Base-by-base conservation (phyloP, 352 stramenopile species). In the Globisporangium yorkense region DNA sequence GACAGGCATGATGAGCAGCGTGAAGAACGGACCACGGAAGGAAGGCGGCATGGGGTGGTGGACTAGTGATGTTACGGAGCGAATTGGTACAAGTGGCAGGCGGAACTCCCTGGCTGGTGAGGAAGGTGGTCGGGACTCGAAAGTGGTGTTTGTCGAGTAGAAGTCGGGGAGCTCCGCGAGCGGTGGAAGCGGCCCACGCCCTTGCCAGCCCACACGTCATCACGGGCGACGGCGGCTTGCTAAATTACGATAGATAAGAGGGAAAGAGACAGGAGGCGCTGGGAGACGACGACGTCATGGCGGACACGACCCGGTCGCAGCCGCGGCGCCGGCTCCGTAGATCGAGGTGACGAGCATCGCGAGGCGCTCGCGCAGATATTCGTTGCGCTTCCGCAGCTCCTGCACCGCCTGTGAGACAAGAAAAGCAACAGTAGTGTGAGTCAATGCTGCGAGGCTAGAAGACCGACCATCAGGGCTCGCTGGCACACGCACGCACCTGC, bases 281-380 rank as follows among this genome's bases (percentile, higher is more conserved):
- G 39, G 43, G 43, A n/a, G 35, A 21, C 10, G 18, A 15, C 3
- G 43, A 13, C 43, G 43, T 48, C 43, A 48, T 18, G 41, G 31
- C 50, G 50, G 33, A 46, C 50, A 33, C 18, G 41, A 13, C 35
- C 27, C 50, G 6, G 50, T 39, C 2, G 39, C 40, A 12, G 50
- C 40, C 24, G 50, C 50, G 4, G 50, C 50, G n/a, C 50, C 46
- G 8, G 58, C 59, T 18, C 74, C 77, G 64, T 89, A 89, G 62
- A 89, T 89, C 21, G 77, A 83, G 31, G 75, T 73, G 56, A 89
- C 70, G 40, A 89, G 56, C 47, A 77, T 66, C 24, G 66, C 76
- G 54, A 89, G 66, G 6, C 76, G 75, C 52, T 69, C 74, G 18
- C 80, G 77, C 18, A 89, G 69, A 61, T 72, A 70, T 41, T 88